A percentile compares a stretch with the other conserved stretches of the same genome.
Evolutionary conservation across 1,284 basidiomycete genomes (phyloP).

Genomic region (Pseudozyma flocculosa): DNA sequence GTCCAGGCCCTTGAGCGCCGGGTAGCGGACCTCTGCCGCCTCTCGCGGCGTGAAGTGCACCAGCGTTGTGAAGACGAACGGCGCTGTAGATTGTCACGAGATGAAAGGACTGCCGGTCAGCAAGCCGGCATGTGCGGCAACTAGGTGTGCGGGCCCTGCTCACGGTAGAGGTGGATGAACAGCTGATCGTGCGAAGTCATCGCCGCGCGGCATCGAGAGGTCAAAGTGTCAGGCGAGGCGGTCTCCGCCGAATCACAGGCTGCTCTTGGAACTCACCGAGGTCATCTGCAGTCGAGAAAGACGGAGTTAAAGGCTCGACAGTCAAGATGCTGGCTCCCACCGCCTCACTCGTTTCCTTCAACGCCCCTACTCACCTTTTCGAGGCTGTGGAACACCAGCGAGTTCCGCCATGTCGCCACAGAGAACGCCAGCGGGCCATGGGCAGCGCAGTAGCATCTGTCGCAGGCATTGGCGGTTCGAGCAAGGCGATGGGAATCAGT

Average conservation of each 20-base stretch:
- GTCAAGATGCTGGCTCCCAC: too few relatives aligned
- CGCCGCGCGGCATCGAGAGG: too few relatives aligned
- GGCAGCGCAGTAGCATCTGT: constrained; percentile 41
- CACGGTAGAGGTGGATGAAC: constrained; percentile 60
- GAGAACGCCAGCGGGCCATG: constrained; percentile 78
- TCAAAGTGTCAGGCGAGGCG: too few relatives aligned
- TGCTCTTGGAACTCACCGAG: constrained; percentile 75
- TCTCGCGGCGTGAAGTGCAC: constrained; percentile 76
- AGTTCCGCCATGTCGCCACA: constrained; percentile 91
- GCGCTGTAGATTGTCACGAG: constrained; percentile 71
- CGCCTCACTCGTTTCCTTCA: too few relatives aligned
- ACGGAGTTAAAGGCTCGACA: constrained; percentile 3
- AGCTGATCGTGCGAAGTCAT: constrained; percentile 29
- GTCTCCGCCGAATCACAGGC: too few relatives aligned
- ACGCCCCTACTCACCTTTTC: constrained; percentile 83
- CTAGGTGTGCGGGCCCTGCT: too few relatives aligned
- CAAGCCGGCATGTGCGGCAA: too few relatives aligned
- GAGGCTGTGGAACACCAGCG: constrained; percentile 79
- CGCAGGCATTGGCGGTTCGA: neutral
- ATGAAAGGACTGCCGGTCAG: constrained; percentile 1
- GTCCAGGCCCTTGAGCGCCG: constrained; percentile 71
- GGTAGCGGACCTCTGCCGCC: constrained; percentile 70
- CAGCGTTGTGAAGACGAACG: constrained; percentile 78
- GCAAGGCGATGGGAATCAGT: neutral
- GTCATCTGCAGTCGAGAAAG: constrained; percentile 69